Base-by-base conservation (phyloP, 2,329 filamentous ascomycete species). In the Pyrenophora graminea region DNA sequence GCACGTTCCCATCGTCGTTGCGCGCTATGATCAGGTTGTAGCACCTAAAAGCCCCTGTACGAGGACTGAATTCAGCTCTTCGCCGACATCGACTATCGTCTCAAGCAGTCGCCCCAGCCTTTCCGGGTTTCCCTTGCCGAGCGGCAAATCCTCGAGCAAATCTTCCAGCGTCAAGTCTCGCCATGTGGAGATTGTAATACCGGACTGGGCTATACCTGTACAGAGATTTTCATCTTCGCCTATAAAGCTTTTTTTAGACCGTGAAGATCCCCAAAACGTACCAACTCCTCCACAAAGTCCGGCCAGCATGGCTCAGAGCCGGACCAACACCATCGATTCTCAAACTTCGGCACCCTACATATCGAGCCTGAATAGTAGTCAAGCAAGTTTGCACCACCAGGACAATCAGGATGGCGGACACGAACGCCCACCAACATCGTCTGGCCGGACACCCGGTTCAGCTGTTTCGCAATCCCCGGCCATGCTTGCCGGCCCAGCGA, bases 151-250 rank as follows among this genome's bases (percentile, higher is more conserved):
- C 38, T 58, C 65, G 38, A 63, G 61, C 45, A 63, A 70, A 47
- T 69, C 68, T 38, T 62, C 62, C 18, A 69, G 61, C 50, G 51
- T 62, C 43, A 62, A 67, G 60, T 67, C 72, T 39, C 71, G 77
- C 71, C 76, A 80, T 79, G 77, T 79, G 51, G 76, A 79, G 69
- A 79, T 79, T 62, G 65, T 77, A 53, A 79, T 79, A 56, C 75
- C 77, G 37, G 62, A 72, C 48, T 78, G 72, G 72, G 76, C 74
- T 45, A 63, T 72, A 67, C 75, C 76, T 60, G 63, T 74, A 54
- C 66, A 74, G 48, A 68, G 64, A 64, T 67, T 73, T 45, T 63
- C 72, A 50, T 62, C 69, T 12, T 69, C 68, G 40, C 68, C 72
- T 31, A 63, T 71, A 39, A 62, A 64, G 18, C 56, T 66, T 45